Percentiles rank a stretch among this genome's conserved stretches.
Evolutionary conservation across 2,329 filamentous ascomycete species (phyloP).

Genomic region (Botrytis cinerea): DNA sequence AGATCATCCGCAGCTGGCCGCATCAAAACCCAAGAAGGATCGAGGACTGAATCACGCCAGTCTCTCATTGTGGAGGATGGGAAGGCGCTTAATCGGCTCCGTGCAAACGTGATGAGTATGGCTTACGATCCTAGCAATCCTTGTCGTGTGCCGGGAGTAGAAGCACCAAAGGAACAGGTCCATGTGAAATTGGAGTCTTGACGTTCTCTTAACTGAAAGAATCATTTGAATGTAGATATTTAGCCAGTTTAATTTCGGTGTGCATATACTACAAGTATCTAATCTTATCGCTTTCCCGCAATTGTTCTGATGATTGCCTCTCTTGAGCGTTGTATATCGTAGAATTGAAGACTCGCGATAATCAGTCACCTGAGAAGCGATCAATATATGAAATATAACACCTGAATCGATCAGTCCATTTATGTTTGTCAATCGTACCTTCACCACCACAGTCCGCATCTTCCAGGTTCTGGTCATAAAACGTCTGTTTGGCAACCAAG

Average conservation of each 20-base stretch:
- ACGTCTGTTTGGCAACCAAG: accelerated
- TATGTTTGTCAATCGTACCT: neutral
- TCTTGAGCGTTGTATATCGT: neutral
- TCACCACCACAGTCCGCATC: neutral
- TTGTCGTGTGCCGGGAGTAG: slow-evolving; percentile 2
- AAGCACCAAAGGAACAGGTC: neutral
- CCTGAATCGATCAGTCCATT: neutral
- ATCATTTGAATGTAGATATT: neutral
- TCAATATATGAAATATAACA: neutral
- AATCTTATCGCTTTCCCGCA: neutral
- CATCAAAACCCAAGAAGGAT: neutral
- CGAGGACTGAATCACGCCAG: neutral
- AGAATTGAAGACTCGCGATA: too few relatives aligned
- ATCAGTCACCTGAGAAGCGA: accelerated
- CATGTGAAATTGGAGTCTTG: neutral
- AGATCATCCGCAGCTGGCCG: slow-evolving; percentile 7
- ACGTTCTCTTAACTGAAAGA: neutral
- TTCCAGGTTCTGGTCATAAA: accelerated
- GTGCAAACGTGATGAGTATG: slow-evolving; percentile 12
- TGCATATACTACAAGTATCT: neutral
- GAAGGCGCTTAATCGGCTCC: neutral
- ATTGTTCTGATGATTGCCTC: neutral
- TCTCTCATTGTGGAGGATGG: slow-evolving; percentile 14
- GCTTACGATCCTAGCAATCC: slow-evolving; percentile 14
- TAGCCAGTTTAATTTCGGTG: neutral